phyloP scores from a whole-genome alignment of 225 moss, liverwort and hornwort genomes.

The Ulota crispa region DNA sequence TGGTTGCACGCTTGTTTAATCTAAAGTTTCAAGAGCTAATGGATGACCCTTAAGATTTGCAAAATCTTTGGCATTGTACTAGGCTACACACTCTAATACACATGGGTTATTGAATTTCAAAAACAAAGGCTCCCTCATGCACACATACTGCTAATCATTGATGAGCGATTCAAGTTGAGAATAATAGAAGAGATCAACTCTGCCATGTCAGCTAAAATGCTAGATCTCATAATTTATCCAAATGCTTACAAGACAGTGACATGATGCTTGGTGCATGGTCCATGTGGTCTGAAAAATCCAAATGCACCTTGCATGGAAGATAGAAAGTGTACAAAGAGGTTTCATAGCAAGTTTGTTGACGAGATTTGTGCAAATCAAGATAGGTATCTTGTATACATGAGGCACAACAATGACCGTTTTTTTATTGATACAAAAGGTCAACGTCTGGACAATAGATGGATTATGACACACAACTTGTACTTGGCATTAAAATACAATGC shows the following conservation, averaged over 20 bases:
- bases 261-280: neutral
- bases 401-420: neutral
- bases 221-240: neutral
- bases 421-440: neutral
- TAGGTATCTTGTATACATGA: neutral
- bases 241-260: neutral
- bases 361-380: neutral
- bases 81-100: too few relatives aligned
- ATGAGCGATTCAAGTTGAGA: neutral
- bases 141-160: neutral
- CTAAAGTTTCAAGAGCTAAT: too few relatives aligned
- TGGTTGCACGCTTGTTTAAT: too few relatives aligned
- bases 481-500: neutral
- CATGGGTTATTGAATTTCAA: too few relatives aligned
- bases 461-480: neutral
- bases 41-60: too few relatives aligned
- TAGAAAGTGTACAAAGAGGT: neutral
- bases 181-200: neutral
- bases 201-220: neutral
- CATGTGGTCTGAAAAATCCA: neutral
- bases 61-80: too few relatives aligned
- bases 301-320: neutral
- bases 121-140: too few relatives aligned
- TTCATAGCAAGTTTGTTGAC: neutral
- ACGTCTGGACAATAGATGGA: neutral